These are phyloP conservation scores for Suillus clintonianus DNA, from an alignment of 768 basidiomycete genomes.

Conservation along the genomic window DNA sequence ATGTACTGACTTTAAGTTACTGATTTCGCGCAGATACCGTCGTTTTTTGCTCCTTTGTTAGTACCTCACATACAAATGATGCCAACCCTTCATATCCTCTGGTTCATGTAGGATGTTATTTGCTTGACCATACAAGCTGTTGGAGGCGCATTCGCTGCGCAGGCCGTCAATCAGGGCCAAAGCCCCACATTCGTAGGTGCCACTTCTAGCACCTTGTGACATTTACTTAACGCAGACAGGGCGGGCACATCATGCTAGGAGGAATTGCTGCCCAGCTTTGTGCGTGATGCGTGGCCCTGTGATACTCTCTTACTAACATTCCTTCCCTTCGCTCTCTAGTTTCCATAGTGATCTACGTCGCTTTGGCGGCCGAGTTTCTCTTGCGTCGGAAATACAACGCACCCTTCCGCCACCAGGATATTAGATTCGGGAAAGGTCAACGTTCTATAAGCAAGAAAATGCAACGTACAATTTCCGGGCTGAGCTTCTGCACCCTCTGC, in stretches of 20 bases:
- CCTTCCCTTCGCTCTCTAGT: constrained; percentile 26
- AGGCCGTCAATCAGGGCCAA: constrained; percentile 25
- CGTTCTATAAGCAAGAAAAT: constrained; percentile 10
- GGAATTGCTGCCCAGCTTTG: constrained; percentile 64
- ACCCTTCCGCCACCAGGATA: constrained; percentile 29
- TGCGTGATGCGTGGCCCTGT: constrained; percentile 25
- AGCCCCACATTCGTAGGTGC: constrained; percentile 15
- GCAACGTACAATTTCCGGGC: constrained; percentile 35
- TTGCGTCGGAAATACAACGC: constrained; percentile 39
- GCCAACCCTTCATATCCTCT: not conserved
- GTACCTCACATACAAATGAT: not conserved
- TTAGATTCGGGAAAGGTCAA: not conserved
- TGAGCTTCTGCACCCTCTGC: constrained; percentile 41
- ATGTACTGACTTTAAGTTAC: not conserved
- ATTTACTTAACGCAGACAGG: constrained; percentile 28
- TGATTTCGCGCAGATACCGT: constrained; percentile 11
- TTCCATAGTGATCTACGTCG: constrained; percentile 42
- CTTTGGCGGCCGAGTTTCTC: constrained; percentile 48
- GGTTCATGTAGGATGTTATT: constrained; percentile 30
- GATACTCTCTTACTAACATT: constrained; percentile 16
- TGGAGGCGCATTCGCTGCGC: constrained; percentile 48
- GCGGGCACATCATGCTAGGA: constrained; percentile 59
- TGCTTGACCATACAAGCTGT: constrained; percentile 41
- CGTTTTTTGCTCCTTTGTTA: constrained; percentile 12
- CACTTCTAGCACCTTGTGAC: not conserved